Percentiles rank a stretch among this genome's conserved stretches.
phyloP scores from a whole-genome alignment of 2,329 filamentous ascomycete species.

The Tolypocladium amazonense region DNA sequence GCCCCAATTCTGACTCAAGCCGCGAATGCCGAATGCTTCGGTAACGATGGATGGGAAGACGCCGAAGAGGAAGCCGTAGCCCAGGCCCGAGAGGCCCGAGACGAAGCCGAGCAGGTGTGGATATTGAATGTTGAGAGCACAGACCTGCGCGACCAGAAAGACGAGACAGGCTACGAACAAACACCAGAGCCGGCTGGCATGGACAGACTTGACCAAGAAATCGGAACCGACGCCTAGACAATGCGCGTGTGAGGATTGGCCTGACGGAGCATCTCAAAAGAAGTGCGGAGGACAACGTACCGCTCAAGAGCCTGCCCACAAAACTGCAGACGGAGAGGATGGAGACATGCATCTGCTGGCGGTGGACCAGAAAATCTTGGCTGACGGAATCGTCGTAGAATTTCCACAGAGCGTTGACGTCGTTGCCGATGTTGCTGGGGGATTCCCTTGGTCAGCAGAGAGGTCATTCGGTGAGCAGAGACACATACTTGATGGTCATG shows the following conservation, averaged over 20 bases:
- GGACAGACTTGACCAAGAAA: slow-evolving; percentile 69
- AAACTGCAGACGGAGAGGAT: slow-evolving; percentile 88
- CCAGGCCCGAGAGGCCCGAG: slow-evolving; percentile 75
- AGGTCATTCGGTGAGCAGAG: neutral
- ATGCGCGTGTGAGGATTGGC: neutral
- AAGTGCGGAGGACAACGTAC: slow-evolving; percentile 31
- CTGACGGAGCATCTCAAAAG: neutral
- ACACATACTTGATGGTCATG: slow-evolving; percentile 93
- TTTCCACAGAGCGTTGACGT: slow-evolving; percentile 79
- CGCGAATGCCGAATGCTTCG: slow-evolving; percentile 82
- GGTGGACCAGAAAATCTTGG: slow-evolving; percentile 64
- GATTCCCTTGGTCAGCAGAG: neutral
- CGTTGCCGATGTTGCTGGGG: slow-evolving; percentile 83
- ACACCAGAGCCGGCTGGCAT: slow-evolving; percentile 84
- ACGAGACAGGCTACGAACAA: slow-evolving; percentile 66
- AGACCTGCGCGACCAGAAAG: slow-evolving; percentile 71
- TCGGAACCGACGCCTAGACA: slow-evolving; percentile 73
- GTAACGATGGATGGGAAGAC: slow-evolving; percentile 85
- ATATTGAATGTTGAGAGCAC: slow-evolving; percentile 63
- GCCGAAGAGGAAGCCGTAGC: slow-evolving; percentile 88
- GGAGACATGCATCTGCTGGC: slow-evolving; percentile 86
- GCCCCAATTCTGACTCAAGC: slow-evolving; percentile 92
- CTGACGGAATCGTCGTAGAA: slow-evolving; percentile 66
- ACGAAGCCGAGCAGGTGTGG: slow-evolving; percentile 69
- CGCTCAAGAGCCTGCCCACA: slow-evolving; percentile 65